Conservation (phyloP, 768 basidiomycete species). For the Lactarius sp. region DNA sequence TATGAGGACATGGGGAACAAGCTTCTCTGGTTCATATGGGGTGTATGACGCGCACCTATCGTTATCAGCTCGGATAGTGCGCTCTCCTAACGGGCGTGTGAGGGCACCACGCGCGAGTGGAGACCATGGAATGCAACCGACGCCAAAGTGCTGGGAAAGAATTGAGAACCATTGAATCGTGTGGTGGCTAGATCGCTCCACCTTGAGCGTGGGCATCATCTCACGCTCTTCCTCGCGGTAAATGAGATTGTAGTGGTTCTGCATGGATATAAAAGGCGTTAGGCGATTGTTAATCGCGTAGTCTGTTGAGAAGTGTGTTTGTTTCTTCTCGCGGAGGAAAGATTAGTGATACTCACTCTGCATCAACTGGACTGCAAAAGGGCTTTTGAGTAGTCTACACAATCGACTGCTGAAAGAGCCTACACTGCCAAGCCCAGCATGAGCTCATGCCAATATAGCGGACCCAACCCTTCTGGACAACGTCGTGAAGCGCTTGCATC, state of each 20-base stretch:
- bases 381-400: not conserved
- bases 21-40: not conserved
- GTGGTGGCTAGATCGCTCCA: not conserved
- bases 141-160: constrained; percentile 30
- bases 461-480: constrained; percentile 39
- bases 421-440: constrained; percentile 33
- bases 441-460: constrained; percentile 37
- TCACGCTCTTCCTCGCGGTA: constrained; percentile 44
- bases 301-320: constrained; percentile 10
- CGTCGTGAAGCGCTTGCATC: constrained; percentile 43
- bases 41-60: constrained; percentile 29
- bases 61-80: constrained; percentile 25
- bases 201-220: constrained; percentile 33
- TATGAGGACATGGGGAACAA: not conserved
- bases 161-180: not conserved
- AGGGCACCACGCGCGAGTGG: constrained; percentile 33
- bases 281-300: constrained; percentile 31
- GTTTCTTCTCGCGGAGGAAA: not conserved
- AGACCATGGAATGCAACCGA: constrained; percentile 41
- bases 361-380: constrained; percentile 28
- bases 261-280: constrained; percentile 46
- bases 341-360: constrained; percentile 26
- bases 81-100: constrained; percentile 28
- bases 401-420: not conserved
- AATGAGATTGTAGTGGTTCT: constrained; percentile 40